These are phyloP conservation scores for Tolypocladium album DNA, from an alignment of 2,329 filamentous ascomycete genomes.

Conservation along the genomic window DNA sequence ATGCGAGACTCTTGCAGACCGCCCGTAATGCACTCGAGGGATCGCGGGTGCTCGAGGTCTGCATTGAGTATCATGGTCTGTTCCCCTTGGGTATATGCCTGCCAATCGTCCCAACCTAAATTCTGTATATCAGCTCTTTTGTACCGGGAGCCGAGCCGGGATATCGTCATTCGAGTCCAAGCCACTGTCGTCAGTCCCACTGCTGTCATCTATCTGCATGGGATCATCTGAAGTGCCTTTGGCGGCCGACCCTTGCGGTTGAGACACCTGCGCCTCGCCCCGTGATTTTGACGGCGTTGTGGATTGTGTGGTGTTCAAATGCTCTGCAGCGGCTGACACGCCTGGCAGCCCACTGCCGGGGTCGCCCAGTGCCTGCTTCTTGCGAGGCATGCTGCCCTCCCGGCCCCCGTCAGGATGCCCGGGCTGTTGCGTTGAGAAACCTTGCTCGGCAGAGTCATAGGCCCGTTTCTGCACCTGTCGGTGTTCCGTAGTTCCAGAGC, in stretches of 20 bases:
- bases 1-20: not conserved
- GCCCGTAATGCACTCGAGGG: not conserved
- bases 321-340: constrained; percentile 23
- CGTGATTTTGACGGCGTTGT: constrained; percentile 12
- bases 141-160: constrained; percentile 9
- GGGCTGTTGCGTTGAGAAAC: not conserved
- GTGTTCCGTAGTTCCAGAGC: not conserved
- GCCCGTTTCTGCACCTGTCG: not conserved
- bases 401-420: not conserved
- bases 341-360: constrained; percentile 25
- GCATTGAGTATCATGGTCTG: not conserved
- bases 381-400: not conserved
- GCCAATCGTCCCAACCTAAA: not conserved
- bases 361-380: constrained; percentile 4
- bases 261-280: constrained; percentile 2
- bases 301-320: constrained; percentile 22
- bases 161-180: constrained; percentile 15
- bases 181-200: not conserved
- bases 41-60: not conserved
- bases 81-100: not conserved
- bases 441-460: not conserved
- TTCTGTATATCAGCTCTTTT: not conserved
- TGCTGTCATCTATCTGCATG: constrained; percentile 10
- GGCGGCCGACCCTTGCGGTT: not conserved
- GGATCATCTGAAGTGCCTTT: constrained; percentile 13